phyloP scores from a whole-genome alignment of 2,329 filamentous ascomycete species.

The Claviceps paspali region DNA sequence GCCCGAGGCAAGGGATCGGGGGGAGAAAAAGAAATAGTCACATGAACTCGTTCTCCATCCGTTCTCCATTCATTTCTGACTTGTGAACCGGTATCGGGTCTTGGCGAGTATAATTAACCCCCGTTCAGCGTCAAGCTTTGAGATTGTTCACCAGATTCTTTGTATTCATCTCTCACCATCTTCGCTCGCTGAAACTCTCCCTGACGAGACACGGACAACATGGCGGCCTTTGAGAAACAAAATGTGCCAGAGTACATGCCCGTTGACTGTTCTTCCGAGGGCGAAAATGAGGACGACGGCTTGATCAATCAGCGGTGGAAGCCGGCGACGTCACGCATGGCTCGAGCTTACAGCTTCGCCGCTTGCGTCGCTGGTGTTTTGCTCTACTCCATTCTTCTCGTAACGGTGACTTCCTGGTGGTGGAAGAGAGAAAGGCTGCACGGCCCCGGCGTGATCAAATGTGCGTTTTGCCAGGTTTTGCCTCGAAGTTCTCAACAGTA shows the following conservation, averaged over 20 bases:
- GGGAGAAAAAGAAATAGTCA: no score
- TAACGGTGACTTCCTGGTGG: neutral
- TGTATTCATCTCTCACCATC: no score
- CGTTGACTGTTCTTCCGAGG: neutral
- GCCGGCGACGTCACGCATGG: neutral
- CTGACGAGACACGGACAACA: neutral
- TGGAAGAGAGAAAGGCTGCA: slow-evolving; percentile 1
- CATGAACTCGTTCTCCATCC: no score
- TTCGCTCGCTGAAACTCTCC: no score
- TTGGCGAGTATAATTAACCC: no score
- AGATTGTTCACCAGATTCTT: no score
- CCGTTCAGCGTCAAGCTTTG: no score
- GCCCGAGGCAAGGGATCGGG: no score
- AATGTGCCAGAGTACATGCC: neutral
- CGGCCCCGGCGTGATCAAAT: neutral
- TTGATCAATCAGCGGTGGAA: neutral
- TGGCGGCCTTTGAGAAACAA: neutral
- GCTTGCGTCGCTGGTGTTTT: neutral
- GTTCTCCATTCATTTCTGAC: no score
- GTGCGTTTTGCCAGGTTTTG: neutral
- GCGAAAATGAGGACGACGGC: neutral
- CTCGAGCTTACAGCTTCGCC: neutral
- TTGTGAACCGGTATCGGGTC: no score
- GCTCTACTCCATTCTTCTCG: neutral
- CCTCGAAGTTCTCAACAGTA: no score